Evolutionary conservation across 169 alveolate genomes (phyloP).

Genomic region (Plasmodium gallinaceum): DNA sequence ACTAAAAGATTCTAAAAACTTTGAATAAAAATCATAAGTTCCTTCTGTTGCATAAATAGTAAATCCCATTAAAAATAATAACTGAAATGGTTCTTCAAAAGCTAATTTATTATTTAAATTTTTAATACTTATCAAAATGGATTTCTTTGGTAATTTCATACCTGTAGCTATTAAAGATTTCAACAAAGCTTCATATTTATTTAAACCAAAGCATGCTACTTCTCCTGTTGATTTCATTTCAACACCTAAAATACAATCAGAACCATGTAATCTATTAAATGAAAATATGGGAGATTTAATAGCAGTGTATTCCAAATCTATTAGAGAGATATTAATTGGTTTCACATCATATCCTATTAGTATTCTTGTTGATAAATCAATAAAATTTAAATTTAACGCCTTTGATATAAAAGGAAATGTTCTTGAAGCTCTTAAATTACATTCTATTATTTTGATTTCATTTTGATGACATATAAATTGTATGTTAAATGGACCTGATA

Average conservation of each 20-base stretch:
- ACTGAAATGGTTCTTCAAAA: conserved; percentile 79
- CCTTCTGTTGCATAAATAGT: conserved; percentile 87
- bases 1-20: conserved; percentile 54
- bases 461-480: conserved; percentile 92
- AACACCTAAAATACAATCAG: conserved; percentile 93
- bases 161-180: conserved; percentile 91
- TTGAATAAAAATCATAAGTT: conserved; percentile 78
- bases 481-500: conserved; percentile 92
- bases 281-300: conserved; percentile 91
- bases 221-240: conserved; percentile 93
- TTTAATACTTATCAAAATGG: conserved; percentile 81
- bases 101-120: conserved; percentile 81
- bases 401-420: conserved; percentile 91
- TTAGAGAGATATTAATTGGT: conserved; percentile 87
- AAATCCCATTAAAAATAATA: conserved; percentile 80
- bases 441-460: conserved; percentile 91
- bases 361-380: conserved; percentile 88
- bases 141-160: conserved; percentile 83
- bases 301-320: conserved; percentile 91
- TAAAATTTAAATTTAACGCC: conserved; percentile 88
- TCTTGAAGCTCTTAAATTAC: conserved; percentile 92
- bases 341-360: conserved; percentile 87
- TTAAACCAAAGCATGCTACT: conserved; percentile 89
- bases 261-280: conserved; percentile 87
- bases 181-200: conserved; percentile 90